Evolutionary conservation across 257 asterid genomes (phyloP).

Genomic region (Phtheirospermum japonicum): DNA sequence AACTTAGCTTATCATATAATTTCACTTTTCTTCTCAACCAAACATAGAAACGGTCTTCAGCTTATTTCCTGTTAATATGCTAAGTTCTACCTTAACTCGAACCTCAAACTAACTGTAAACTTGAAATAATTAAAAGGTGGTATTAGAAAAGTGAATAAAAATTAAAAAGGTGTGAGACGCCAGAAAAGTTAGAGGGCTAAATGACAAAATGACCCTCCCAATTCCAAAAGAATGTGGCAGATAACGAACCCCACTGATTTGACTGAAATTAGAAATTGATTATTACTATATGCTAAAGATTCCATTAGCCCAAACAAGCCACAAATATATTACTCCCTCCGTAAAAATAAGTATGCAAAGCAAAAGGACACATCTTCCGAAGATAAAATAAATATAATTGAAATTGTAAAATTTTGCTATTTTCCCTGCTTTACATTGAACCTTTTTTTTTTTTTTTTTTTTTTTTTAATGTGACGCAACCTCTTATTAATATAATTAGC

Average conservation of each 20-base stretch:
- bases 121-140: neutral
- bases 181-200: conserved; percentile 23
- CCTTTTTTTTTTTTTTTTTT: no score
- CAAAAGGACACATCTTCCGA: no score
- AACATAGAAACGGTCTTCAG: neutral
- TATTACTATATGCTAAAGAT: conserved; percentile 20
- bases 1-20: no score
- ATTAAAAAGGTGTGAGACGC: conserved; percentile 1
- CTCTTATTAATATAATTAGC: no score
- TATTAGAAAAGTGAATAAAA: neutral
- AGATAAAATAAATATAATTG: no score
- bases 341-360: no score
- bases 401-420: no score
- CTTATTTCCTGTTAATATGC: neutral
- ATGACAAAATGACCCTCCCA: conserved; percentile 26
- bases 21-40: neutral
- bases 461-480: no score
- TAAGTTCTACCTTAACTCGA: neutral
- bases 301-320: conserved; percentile 23
- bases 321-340: neutral
- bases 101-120: neutral
- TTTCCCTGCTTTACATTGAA: no score
- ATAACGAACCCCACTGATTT: conserved; percentile 14
- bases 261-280: conserved; percentile 21
- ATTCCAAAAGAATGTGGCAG: conserved; percentile 11